Conservation (phyloP, 352 stramenopile genomes). For the Thalassiosira mediterranea region DNA sequence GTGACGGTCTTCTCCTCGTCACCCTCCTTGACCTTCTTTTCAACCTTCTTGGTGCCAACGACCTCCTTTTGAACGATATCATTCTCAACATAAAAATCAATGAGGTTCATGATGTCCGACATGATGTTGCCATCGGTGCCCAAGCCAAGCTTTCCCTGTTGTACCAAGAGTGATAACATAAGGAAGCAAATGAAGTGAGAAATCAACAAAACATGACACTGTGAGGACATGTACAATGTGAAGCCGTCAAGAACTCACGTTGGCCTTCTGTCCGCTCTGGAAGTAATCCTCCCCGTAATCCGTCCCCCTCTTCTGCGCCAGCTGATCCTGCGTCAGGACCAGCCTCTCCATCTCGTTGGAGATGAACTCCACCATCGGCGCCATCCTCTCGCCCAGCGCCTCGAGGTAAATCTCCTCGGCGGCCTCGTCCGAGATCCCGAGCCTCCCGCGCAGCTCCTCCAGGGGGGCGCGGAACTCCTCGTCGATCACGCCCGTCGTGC, state of each 20-base stretch:
- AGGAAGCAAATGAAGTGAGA: conserved; percentile 3
- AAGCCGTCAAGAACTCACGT: conserved; percentile 64
- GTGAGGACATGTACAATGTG: background rate
- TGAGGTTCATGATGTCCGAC: conserved; percentile 83
- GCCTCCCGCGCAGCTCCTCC: conserved; percentile 65
- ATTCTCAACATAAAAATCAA: conserved; percentile 86
- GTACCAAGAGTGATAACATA: background rate
- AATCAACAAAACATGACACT: conserved; percentile 7
- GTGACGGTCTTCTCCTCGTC: conserved; percentile 57
- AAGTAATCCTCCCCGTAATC: conserved; percentile 85
- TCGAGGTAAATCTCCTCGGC: conserved; percentile 72
- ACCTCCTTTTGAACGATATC: conserved; percentile 71
- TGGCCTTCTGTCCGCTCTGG: conserved; percentile 67
- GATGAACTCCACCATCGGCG: conserved; percentile 83
- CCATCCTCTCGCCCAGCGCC: conserved; percentile 76
- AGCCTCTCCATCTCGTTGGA: conserved; percentile 80
- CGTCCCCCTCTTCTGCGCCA: conserved; percentile 69
- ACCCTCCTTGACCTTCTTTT: conserved; percentile 67
- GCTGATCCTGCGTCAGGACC: conserved; percentile 78
- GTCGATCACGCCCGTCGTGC: conserved; percentile 81
- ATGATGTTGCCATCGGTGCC: conserved; percentile 84
- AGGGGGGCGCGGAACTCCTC: conserved; percentile 73
- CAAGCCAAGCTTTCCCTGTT: conserved; percentile 76
- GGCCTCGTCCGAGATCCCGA: conserved; percentile 76
- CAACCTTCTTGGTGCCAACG: conserved; percentile 71